Percentiles rank a stretch among this genome's conserved stretches.
These are phyloP conservation scores for Citrullus mucosospermus DNA, from an alignment of 306 rosid genomes.

Conservation along the genomic window DNA sequence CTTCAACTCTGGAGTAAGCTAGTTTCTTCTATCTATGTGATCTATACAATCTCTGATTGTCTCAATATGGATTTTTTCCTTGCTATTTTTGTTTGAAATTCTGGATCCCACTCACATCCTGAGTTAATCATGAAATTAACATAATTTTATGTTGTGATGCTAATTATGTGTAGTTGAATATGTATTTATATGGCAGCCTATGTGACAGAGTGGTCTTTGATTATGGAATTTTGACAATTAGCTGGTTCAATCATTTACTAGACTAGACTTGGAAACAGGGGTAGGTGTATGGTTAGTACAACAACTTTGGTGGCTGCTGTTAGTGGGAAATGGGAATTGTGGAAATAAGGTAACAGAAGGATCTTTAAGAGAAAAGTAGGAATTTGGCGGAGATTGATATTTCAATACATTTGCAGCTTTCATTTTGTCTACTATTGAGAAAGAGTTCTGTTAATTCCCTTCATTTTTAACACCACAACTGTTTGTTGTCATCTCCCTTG, in stretches of 20 bases:
- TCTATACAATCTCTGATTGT: background rate
- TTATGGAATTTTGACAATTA: background rate
- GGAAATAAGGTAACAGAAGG: background rate
- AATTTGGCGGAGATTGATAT: background rate
- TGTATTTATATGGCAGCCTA: background rate
- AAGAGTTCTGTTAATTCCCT: background rate
- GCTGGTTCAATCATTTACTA: background rate
- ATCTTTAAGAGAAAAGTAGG: background rate
- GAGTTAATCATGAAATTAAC: background rate
- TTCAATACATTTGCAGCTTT: background rate
- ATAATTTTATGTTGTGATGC: background rate
- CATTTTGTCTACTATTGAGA: background rate
- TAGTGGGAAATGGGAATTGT: background rate
- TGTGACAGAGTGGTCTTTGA: background rate
- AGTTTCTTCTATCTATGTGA: background rate
- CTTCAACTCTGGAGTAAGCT: background rate
- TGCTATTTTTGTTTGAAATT: background rate
- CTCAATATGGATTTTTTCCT: background rate
- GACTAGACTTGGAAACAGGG: background rate
- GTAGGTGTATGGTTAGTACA: background rate
- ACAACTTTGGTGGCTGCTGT: background rate
- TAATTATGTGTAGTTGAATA: background rate
- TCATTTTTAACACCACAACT: background rate
- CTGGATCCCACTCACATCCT: background rate
- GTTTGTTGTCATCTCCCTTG: background rate